These are phyloP conservation scores for Metschnikowia drakensbergensis DNA, from an alignment of 805 yeast genomes.

Conservation along the genomic window DNA sequence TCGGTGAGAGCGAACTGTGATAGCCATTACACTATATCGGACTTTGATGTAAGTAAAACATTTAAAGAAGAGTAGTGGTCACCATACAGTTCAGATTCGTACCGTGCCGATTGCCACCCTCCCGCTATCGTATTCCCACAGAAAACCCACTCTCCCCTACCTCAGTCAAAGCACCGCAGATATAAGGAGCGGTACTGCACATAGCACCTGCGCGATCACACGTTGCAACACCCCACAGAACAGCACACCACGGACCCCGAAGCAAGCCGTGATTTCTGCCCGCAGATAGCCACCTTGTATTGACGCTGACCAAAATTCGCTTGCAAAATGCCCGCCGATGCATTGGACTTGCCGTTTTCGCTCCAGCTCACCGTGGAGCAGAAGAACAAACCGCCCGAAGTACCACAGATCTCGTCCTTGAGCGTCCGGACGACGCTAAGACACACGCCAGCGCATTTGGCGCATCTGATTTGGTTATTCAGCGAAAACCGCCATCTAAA, in stretches of 20 bases:
- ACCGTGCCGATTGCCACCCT: too few relatives aligned
- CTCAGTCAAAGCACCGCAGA: too few relatives aligned
- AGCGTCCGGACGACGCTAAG: slow-evolving; percentile 21
- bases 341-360: slow-evolving; percentile 10
- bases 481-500: slow-evolving; percentile 22
- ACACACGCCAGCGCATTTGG: slow-evolving; percentile 24
- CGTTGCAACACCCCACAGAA: not conserved
- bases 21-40: slow-evolving; percentile 22
- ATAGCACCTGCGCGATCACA: not conserved
- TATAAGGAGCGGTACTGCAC: not conserved
- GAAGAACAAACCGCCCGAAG: not conserved
- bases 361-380: slow-evolving; percentile 9
- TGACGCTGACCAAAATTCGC: not conserved
- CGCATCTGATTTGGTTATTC: slow-evolving; percentile 28
- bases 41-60: not conserved
- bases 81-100: too few relatives aligned
- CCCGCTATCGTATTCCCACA: too few relatives aligned
- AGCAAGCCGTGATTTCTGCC: too few relatives aligned
- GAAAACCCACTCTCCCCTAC: too few relatives aligned
- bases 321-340: not conserved
- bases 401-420: not conserved
- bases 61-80: too few relatives aligned
- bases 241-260: not conserved
- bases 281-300: too few relatives aligned
- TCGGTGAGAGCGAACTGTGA: slow-evolving; percentile 22